Evolutionary conservation across 2,329 filamentous ascomycete genomes (phyloP), one percentile per base, ranked within the genome.

Genomic region (Mycogone perniciosa): DNA sequence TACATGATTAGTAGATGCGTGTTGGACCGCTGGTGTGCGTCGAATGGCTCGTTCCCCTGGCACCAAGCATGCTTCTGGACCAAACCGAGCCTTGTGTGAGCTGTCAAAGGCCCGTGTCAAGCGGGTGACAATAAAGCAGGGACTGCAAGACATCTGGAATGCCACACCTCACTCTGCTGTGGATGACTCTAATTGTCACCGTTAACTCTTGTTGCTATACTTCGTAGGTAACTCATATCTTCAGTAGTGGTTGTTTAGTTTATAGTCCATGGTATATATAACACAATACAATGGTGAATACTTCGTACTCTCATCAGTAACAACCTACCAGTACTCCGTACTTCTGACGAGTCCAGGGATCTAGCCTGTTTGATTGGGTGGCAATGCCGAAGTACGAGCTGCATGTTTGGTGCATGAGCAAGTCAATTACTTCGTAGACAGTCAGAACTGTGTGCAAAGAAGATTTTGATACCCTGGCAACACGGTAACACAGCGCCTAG

Each of bases 311-410:
- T 46, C 31, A 46, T 31, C 33, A 20, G 42, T 26, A 35, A 34
- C 40, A 26, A 20, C 20, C 3, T 20, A 20, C 20, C 20, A 20
- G 20, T 20, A 20, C 20, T 20, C 3, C 20, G 20, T 20, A 20
- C 2, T 20, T n/a, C 20, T 20, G 20, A 20, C 20, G 20, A 41
- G 29, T 31, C 41, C 29, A 13, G 29, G 35, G 8, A 37, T 10
- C 8, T 13, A 38, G 13, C 35, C 35, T 52, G 42, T 41, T 52
- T 46, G 31, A 50, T 53, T 50, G 51, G 47, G 47, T 29, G 42
- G 31, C 37, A 7, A 29, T 31, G 50, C 34, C 31, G 42, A 53
- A 37, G 42, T 20, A 20, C 20, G 20, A 48, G 37, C 20, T 42
- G 37, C 51, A 53, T 38, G 10, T 26, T 8, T 7, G 41, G 29